These are phyloP conservation scores for Pilasporangium apinafurcum DNA, from an alignment of 352 stramenopile genomes.

Conservation along the genomic window DNA sequence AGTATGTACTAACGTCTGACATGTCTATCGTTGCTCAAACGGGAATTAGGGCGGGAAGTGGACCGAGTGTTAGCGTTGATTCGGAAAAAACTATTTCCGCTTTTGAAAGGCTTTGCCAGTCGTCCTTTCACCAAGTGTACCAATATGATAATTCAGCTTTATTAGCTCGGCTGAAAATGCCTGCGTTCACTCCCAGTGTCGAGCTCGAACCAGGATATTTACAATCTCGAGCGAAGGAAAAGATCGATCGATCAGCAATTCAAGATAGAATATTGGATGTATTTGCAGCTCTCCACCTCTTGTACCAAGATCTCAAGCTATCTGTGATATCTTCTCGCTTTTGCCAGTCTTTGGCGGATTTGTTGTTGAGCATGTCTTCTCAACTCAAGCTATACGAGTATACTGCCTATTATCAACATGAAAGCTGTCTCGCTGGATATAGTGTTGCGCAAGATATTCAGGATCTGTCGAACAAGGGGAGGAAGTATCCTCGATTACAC, in stretches of 20 bases:
- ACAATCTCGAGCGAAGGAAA: too few relatives aligned
- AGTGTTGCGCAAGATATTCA: too few relatives aligned
- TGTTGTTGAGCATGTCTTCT: constrained; percentile 28
- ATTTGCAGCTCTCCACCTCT: constrained; percentile 54
- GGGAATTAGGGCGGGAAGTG: background rate
- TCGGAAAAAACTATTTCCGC: constrained; percentile 8
- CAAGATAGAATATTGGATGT: too few relatives aligned
- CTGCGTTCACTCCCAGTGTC: too few relatives aligned
- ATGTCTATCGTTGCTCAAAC: background rate
- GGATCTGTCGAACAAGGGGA: too few relatives aligned
- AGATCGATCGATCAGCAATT: too few relatives aligned
- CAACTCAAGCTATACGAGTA: constrained; percentile 25
- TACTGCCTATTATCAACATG: constrained; percentile 43
- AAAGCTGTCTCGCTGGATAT: constrained; percentile 26
- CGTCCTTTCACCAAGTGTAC: constrained; percentile 36
- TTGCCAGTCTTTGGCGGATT: constrained; percentile 23
- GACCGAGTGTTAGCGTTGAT: background rate
- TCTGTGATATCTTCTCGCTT: constrained; percentile 22
- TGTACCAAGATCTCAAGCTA: constrained; percentile 67
- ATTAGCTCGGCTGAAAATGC: constrained; percentile 26
- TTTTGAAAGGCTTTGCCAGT: constrained; percentile 36
- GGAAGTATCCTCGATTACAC: too few relatives aligned
- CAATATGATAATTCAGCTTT: constrained; percentile 32
- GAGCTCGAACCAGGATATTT: too few relatives aligned
- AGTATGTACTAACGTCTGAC: background rate